Base-by-base conservation (phyloP, 257 asterid species). In the Linderniella brevidens region DNA sequence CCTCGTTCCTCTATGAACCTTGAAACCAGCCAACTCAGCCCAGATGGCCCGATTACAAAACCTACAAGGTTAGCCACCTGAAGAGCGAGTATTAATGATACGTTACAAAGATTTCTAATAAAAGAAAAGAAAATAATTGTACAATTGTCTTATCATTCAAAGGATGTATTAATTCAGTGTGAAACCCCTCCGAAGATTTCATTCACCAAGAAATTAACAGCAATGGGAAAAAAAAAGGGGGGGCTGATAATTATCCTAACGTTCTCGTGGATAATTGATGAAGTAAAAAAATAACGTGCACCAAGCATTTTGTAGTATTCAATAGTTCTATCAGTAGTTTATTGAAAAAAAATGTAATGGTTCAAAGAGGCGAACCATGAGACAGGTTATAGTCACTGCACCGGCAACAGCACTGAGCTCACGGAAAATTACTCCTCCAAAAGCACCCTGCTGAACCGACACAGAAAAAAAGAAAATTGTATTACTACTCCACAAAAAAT, bases 61-160 rank as follows among this genome's bases (percentile, higher is more conserved):
- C 95, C 98, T 19, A 84, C 92, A 52, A 88, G 94, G 66, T 88
- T 88, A 44, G 95, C 98, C 62, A 84, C 90, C 95, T 88, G 75
- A 61, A 60, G 39, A 41, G 58, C 13, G 9, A 1, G 3, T 39
- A 39, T 2, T 13, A 13, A 17, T 17, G 32, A 16, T 46, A 45
- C 5, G 10, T 14, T 45, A 8, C 4, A 9, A 17, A 45, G 8
- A 17, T 35, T 17, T 44, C 17, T 7, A 9, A 3, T 9, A 44
- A 44, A 17, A 17, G 19, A 13, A 17, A 11, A 8, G 8, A 13
- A 46, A 13, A 17, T n/a, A n/a, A n/a, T n/a, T n/a, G n/a, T 10
- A 9, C 9, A 39, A 39, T 25, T 3, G 32, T 6, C 6, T 25
- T 25, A 25, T 25, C 32, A 25, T 25, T 25, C 32, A 25, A 25